Base-by-base conservation (phyloP, 2,329 filamentous ascomycete genomes). In the Lasiodiplodia gonubiensis region DNA sequence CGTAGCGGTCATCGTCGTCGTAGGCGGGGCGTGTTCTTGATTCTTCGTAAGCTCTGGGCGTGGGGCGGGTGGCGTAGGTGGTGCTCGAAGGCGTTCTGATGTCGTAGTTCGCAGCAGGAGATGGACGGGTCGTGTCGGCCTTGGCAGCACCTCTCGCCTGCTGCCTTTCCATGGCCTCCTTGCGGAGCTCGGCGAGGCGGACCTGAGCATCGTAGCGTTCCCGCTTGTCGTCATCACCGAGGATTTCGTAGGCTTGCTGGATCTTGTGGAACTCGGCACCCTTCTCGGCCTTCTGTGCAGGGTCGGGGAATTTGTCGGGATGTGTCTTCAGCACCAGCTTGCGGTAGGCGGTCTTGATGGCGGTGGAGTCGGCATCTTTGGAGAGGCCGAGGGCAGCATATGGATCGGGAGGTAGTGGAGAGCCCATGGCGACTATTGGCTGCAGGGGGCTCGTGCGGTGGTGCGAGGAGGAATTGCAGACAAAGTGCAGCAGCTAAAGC, bases 221-320 rank as follows among this genome's bases (percentile, higher is more conserved):
- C 68, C 92, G 85, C 76, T 90, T 88, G 7, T 82, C 84, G 33
- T 94, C 91, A 76, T 97, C 90, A 74, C 88, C 92, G 69, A 99
- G 87, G 35, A 95, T 84, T 80, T 98, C 95, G 80, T 97, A 99
- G 61, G 95, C 94, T 73, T 94, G 88, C 78, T 97, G 94, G 39
- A 98, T 92, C 77, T 89, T 89, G 80, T 97, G 93, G 75, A 98
- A 99, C 79, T 97, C 90, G 72, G 93, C 90, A 73, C 92, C 89
- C 78, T 94, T 96, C 72, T 88, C 83, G 68, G 88, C 88, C 80
- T 95, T 96, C 74, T 91, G 83, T 18, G 88, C 83, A 64, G 90
- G 88, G 74, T 97, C 88, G 71, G 93, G 90, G 70, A 97, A 88
- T 81, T 97, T 97, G 84, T 97, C 94, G 39, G 94, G 94, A 73